Evolutionary conservation across 2,329 filamentous ascomycete genomes (phyloP), one percentile per base, ranked within the genome.

Genomic region (Aurifilum marmelostoma): DNA sequence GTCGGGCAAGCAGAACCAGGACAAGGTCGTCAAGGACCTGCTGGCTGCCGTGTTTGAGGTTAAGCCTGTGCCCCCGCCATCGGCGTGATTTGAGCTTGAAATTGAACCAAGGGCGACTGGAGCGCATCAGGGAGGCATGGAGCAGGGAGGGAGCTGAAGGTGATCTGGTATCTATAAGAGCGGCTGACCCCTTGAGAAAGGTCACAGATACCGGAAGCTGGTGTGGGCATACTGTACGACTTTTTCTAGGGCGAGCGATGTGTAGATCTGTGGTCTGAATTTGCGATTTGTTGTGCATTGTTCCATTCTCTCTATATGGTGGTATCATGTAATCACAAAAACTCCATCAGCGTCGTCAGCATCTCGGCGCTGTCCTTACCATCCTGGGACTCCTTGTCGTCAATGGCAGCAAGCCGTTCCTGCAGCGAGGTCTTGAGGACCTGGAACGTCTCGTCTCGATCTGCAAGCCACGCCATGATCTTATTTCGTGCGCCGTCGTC

Each of bases 21-120:
- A 87, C 73, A 87, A 91, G 78, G 94, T 99, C 24, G 86, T 97
- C 65, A 88, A 92, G 74, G 91, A 97, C 77, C 83, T 99, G 73
- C 87, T 98, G 74, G 87, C 88, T 73, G 93, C 92, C n/a, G 93
- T 97, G 50, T 91, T 93, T 74, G 90, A 95, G 72, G 91, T 95
- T 72, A 90, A 93, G 80, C 92, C 94, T 18, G 86, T 92, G 72
- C 74, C 84, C 18, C 83, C 83, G 8, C 73, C 75, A 24, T 74
- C 74, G 65, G 74, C 75, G 47, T 75, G 63, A 71, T 58, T 7
- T n/a, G 6, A 5, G 41, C 21, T 16, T 9, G 11, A 18, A 47
- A 16, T 16, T n/a, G 11, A 39, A 16, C n/a, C n/a, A 11, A 58
- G 21, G 37, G 32, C 47, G 52, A 66, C 37, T 32, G 47, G 47